Base-by-base conservation (phyloP, 2,329 filamentous ascomycete species). In the Dactylellina parvicollis region DNA sequence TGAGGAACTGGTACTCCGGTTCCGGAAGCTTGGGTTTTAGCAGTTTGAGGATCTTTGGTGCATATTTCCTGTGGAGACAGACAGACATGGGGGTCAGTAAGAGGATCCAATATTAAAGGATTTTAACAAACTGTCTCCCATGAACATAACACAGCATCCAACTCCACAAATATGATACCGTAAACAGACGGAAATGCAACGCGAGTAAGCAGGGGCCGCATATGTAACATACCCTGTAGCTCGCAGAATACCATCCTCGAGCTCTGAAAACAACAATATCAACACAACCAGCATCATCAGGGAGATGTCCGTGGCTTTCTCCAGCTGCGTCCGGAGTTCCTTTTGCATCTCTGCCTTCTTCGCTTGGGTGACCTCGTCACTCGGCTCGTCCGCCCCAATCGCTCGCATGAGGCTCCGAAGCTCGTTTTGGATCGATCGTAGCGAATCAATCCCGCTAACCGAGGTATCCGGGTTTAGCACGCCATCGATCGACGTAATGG, bases 1-100 rank as follows among this genome's bases (percentile, higher is more conserved):
- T 72, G 24, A 77, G 57, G 34, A 75, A 64, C 28, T 75, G 56
- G 30, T 76, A 60, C 24, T 76, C 75, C 56, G 40, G 28, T 14
- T 75, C 64, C 44, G 66, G 24, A 44, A 77, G 52, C 44, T 67
- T 67, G 22, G 64, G 57, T 22, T 59, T 69, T 20, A 77, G 70
- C 16, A 74, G 56, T 49, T 77, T 77, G 3, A 78, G 69, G 2
- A 78, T 55, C 66, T 77, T 78, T 14, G 77, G 77, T 28, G 77
- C 77, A 46, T 78, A 77, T 76, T 78, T 77, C 54, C 77, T 78
- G 62, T n/a, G 4, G 5, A 14, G 24, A 26, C 2, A 55, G 8
- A 40, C 20, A 36, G 22, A 47, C 22, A 14, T 18, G 40, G 59
- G 52, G 59, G 62, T 67, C 26, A 42, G 52, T 40, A n/a, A n/a